Conservation (phyloP, 495 filamentous ascomycete genomes). For the Symbiotaphrina buchneri region DNA sequence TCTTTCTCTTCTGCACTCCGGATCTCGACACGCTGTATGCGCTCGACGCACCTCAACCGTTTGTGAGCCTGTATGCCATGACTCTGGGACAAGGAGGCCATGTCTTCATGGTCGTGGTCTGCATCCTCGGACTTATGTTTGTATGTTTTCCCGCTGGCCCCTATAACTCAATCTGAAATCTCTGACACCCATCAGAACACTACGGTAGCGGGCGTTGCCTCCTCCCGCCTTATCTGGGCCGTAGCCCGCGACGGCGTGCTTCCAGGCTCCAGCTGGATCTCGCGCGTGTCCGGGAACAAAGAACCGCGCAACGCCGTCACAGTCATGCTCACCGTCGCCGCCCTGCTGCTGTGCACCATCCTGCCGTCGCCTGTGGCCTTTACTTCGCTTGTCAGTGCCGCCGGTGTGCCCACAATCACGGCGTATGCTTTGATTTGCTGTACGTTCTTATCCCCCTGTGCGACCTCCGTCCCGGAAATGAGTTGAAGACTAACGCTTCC, state of each 20-base stretch:
- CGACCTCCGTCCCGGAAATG: no score
- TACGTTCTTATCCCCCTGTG: no score
- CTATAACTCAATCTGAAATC: background rate
- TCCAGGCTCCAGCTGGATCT: slow-evolving; percentile 30
- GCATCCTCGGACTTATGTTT: slow-evolving; percentile 15
- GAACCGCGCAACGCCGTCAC: slow-evolving; percentile 30
- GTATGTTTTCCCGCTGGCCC: background rate
- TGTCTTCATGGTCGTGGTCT: slow-evolving; percentile 29
- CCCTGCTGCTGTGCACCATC: slow-evolving; percentile 27
- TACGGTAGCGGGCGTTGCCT: slow-evolving; percentile 27
- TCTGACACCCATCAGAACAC: slow-evolving; percentile 18
- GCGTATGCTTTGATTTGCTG: slow-evolving; percentile 30
- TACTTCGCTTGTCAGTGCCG: slow-evolving; percentile 27
- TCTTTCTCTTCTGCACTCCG: slow-evolving; percentile 30
- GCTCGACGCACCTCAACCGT: slow-evolving; percentile 27
- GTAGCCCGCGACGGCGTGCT: slow-evolving; percentile 31
- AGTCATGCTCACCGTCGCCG: slow-evolving; percentile 25
- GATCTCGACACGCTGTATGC: slow-evolving; percentile 12
- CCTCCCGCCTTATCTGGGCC: slow-evolving; percentile 31
- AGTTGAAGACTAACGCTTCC: no score
- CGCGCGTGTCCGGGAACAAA: slow-evolving; percentile 20
- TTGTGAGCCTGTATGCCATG: slow-evolving; percentile 27
- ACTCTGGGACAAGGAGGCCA: slow-evolving; percentile 28
- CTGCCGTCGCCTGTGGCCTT: slow-evolving; percentile 28
- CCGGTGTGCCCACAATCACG: slow-evolving; percentile 18